Conservation (phyloP, 306 rosid species). For the Calophaca sinica region DNA sequence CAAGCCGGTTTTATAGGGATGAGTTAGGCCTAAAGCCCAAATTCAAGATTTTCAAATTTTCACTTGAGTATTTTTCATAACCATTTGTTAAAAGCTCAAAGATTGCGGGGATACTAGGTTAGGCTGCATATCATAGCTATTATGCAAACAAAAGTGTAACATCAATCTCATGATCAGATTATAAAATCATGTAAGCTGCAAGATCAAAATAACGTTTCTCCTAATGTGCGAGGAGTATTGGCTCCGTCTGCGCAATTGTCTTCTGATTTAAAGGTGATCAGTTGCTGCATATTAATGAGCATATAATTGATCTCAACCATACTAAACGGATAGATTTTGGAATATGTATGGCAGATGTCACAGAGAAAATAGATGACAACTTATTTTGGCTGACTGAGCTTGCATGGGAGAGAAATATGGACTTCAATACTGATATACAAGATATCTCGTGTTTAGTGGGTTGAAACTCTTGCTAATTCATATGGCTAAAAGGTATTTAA, state of each 20-base stretch:
- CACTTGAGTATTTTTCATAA: background rate
- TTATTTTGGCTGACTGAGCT: conserved; percentile 11
- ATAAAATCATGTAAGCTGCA: conserved; percentile 11
- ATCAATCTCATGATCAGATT: conserved; percentile 6
- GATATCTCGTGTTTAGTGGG: background rate
- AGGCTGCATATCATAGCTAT: conserved; percentile 1
- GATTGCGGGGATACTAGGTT: background rate
- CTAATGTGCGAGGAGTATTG: background rate
- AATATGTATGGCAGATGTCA: background rate
- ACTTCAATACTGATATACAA: background rate
- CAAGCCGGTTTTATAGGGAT: too few species aligned
- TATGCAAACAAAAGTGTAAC: background rate
- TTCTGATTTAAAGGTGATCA: conserved; percentile 15
- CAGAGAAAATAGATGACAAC: conserved; percentile 5
- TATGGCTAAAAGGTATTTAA: background rate
- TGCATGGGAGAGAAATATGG: conserved; percentile 7
- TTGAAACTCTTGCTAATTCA: background rate
- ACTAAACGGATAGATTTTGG: background rate
- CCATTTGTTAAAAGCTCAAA: background rate
- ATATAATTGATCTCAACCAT: background rate
- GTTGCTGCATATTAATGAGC: background rate
- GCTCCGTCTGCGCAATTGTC: background rate
- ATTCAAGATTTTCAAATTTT: too few species aligned
- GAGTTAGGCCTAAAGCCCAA: too few species aligned
- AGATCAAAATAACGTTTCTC: conserved; percentile 23